Evolutionary conservation across 345 rosid genomes (phyloP), one percentile per base, ranked within the genome.

Genomic region (Orychophragmus violaceus): DNA sequence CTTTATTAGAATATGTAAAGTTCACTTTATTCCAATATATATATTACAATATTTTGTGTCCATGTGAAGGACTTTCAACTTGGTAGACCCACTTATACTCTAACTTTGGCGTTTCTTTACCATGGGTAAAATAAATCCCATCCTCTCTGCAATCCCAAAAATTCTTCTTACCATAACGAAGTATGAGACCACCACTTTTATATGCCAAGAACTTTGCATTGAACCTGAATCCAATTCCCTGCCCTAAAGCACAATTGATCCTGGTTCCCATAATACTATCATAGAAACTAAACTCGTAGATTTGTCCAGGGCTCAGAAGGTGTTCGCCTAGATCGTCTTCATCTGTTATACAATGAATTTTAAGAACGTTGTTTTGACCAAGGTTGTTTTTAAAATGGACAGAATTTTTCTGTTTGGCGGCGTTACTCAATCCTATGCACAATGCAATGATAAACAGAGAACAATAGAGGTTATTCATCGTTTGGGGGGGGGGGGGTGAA

Each of bases 71-170:
- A 45, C 25, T 3, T 51, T 25, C n/a, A n/a, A n/a, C n/a, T n/a
- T n/a, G n/a, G 56, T 13, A 50, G 10, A 50, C 18, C 28, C 71
- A 66, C 4, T 3, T 22, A 55, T 66, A 66, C 5, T 44, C 64
- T 45, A 67, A 22, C 12, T 67, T 30, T 1, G 64, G 55, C 0
- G 4, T 1, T 0, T 14, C 4, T 4, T 22, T 16, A 22, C 64
- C 64, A 45, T 67, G 71, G 12, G 64, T 67, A 25, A 67, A 67
- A 13, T 67, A 56, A 44, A 56, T 9, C 5, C 64, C 71, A 67
- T 67, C 71, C 3, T 45, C 35, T 44, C 45, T 42, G 10, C 11
- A n/a, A 44, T 44, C 62, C 71, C 64, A 67, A 56, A 5, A 67
- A 8, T 56, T 56, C 0, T 3, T 2, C 5, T 56, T 67, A 44